Evolutionary conservation across 2,329 filamentous ascomycete genomes (phyloP).

Genomic region (Aspergillus sclerotialis): DNA sequence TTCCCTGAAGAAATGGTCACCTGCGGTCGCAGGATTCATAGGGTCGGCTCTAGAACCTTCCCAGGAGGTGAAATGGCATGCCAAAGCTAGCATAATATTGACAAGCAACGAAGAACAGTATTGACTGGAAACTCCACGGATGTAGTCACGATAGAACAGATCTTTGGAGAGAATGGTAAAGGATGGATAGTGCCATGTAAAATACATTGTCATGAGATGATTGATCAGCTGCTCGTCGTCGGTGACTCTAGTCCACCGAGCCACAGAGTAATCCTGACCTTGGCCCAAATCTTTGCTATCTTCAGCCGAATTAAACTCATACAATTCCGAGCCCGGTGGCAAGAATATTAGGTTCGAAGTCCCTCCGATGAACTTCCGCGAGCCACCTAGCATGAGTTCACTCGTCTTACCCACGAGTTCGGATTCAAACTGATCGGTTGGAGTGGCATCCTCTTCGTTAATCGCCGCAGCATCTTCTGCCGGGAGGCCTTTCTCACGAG

Average conservation of each 20-base stretch:
- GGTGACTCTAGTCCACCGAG: slow-evolving; percentile 83
- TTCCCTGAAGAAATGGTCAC: slow-evolving; percentile 93
- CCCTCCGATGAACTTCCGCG: slow-evolving; percentile 84
- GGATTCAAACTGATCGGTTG: slow-evolving; percentile 55
- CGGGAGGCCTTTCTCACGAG: slow-evolving; percentile 44
- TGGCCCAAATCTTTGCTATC: slow-evolving; percentile 41
- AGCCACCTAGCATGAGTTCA: slow-evolving; percentile 77
- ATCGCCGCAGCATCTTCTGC: slow-evolving; percentile 23
- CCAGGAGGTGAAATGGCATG: slow-evolving; percentile 83
- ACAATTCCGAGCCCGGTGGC: slow-evolving; percentile 44
- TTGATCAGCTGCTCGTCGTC: slow-evolving; percentile 69
- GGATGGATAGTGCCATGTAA: slow-evolving; percentile 95
- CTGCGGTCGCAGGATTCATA: slow-evolving; percentile 75
- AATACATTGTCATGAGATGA: slow-evolving; percentile 95
- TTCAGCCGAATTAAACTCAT: slow-evolving; percentile 31
- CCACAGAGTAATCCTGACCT: slow-evolving; percentile 61
- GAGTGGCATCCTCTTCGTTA: slow-evolving; percentile 33
- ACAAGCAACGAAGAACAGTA: slow-evolving; percentile 88
- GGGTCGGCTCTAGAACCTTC: slow-evolving; percentile 63
- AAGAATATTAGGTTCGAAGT: slow-evolving; percentile 90
- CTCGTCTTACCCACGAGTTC: slow-evolving; percentile 91
- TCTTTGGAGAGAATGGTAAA: slow-evolving; percentile 85
- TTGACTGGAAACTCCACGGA: slow-evolving; percentile 59
- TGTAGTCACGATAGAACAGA: slow-evolving; percentile 80
- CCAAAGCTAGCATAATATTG: slow-evolving; percentile 87